Base-by-base conservation (phyloP, 805 yeast genomes). In the Pichia gijzeniarum region DNA sequence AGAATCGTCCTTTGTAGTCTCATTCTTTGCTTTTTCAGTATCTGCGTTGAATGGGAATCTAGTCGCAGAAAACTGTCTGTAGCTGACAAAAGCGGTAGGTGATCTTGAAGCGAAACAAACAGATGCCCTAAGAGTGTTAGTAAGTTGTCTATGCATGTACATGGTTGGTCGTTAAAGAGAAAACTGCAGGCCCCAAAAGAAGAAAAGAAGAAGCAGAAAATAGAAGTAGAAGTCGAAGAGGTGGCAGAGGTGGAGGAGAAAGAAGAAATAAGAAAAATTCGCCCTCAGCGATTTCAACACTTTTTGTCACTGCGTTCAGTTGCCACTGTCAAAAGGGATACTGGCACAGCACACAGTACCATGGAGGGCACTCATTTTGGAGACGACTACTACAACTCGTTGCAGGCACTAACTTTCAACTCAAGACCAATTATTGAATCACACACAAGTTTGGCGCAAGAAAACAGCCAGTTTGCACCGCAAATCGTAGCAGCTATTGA, bases 341-440 rank as follows among this genome's bases (percentile, higher is more conserved):
- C n/a, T n/a, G n/a, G n/a, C n/a, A n/a, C n/a, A n/a, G n/a, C n/a
- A n/a, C n/a, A n/a, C n/a, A n/a, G n/a, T n/a, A 25, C 9, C 28
- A 25, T 25, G 28, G 28, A 25, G 28, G 28, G 10, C 28, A 25
- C 28, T 5, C 57, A 53, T 58, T 63, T 58, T 51, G 70, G 77
- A 39, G 68, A 75, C 49, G 96, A 90, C 63, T 91, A 83, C 63
- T 74, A 75, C 35, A 76, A 75, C 52, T 79, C 89, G 28, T 69
- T 91, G 35, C 74, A 74, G 30, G 93, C 86, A 47, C 71, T 93
- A 49, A 87, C 95, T 4, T 83, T 84, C 67, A 90, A 89, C 63
- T 87, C 96, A 7, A 73, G 88, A 48, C 97, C 97, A 10, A 85
- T 90, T 44, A 93, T 93, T 49, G 82, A 85, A 34, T 84, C 80